These are phyloP conservation scores for Pestalotiopsis sp. DNA, from an alignment of 2,329 filamentous ascomycete genomes.

Conservation along the genomic window DNA sequence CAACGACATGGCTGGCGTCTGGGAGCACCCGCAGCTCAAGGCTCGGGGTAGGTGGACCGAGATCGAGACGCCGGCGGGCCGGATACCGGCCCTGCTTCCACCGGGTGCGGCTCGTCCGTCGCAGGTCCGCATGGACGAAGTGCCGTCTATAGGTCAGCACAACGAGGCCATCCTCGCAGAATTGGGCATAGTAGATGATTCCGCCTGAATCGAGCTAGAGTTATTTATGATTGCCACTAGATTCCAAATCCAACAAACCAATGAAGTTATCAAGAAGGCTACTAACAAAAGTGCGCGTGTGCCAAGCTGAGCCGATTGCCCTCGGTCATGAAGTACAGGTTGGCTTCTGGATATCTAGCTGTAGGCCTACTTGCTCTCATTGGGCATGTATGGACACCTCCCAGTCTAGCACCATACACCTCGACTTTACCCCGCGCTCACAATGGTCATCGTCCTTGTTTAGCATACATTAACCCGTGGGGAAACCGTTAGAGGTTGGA, in stretches of 20 bases:
- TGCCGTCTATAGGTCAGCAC: slow-evolving; percentile 53
- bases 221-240: background rate
- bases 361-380: background rate
- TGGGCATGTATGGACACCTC: background rate
- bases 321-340: background rate
- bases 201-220: background rate
- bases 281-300: background rate
- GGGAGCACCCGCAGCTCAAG: slow-evolving; percentile 53
- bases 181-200: slow-evolving; percentile 33
- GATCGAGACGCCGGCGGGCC: slow-evolving; percentile 47
- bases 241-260: background rate
- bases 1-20: slow-evolving; percentile 56
- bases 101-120: slow-evolving; percentile 38
- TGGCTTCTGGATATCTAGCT: background rate
- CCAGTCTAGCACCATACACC: background rate
- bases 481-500: background rate
- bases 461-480: background rate
- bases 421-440: background rate
- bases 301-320: background rate
- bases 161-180: slow-evolving; percentile 47
- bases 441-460: background rate
- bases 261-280: background rate
- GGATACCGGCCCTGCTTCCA: slow-evolving; percentile 49
- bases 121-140: slow-evolving; percentile 40
- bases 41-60: slow-evolving; percentile 53